These are phyloP conservation scores for Blastocystis sp. DNA, from an alignment of 352 stramenopile species.

Conservation along the genomic window DNA sequence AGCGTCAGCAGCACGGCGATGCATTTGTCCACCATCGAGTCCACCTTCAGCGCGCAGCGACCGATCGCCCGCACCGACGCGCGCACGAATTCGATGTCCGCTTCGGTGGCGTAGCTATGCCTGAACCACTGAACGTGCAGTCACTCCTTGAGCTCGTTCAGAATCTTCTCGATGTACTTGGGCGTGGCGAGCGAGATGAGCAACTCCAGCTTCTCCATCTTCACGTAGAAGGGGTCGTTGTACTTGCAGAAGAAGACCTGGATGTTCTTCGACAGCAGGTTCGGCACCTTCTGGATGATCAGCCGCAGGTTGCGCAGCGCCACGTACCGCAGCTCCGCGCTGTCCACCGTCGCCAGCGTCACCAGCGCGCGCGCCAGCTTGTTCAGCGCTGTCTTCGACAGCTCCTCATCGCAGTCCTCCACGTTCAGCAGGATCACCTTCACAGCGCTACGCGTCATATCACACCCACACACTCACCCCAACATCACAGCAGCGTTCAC, in stretches of 20 bases:
- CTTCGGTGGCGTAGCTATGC: slow-evolving; percentile 85
- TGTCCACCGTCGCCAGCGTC: slow-evolving; percentile 88
- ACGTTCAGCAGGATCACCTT: slow-evolving; percentile 87
- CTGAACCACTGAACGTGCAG: not conserved
- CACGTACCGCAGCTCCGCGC: slow-evolving; percentile 98
- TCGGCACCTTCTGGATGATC: slow-evolving; percentile 93
- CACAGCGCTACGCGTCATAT: slow-evolving; percentile 77
- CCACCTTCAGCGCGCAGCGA: slow-evolving; percentile 93
- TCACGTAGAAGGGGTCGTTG: slow-evolving; percentile 95
- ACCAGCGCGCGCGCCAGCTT: slow-evolving; percentile 95
- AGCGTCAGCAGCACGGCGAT: slow-evolving; percentile 96
- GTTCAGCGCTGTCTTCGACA: slow-evolving; percentile 35
- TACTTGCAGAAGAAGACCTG: slow-evolving; percentile 98
- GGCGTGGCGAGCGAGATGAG: slow-evolving; percentile 97
- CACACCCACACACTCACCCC: slow-evolving; percentile 70
- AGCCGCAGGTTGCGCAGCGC: slow-evolving; percentile 97
- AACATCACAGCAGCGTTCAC: slow-evolving; percentile 96
- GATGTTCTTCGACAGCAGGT: slow-evolving; percentile 89
- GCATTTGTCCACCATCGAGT: slow-evolving; percentile 92
- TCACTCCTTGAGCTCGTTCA: slow-evolving; percentile 96
- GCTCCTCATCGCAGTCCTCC: slow-evolving; percentile 84
- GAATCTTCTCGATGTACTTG: slow-evolving; percentile 93
- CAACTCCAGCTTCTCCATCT: slow-evolving; percentile 99
- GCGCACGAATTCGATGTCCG: slow-evolving; percentile 98
- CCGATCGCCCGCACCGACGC: slow-evolving; percentile 92